Conservation (phyloP, 2,329 filamentous ascomycete genomes). For the Sphaerulina vaccinii region DNA sequence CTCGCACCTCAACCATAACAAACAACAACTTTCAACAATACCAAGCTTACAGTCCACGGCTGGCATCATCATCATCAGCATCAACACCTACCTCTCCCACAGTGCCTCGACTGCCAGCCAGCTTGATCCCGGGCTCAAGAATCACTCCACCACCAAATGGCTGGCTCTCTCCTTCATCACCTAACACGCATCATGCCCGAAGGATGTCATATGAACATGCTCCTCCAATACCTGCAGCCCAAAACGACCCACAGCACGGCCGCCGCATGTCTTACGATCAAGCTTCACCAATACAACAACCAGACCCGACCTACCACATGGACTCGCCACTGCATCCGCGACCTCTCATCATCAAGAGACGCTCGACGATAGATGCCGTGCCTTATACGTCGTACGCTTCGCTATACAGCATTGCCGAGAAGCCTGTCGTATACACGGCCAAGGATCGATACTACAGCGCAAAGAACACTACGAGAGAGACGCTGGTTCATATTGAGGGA, state of each 20-base stretch:
- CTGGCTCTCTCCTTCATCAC: constrained; percentile 7
- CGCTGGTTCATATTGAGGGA: constrained; percentile 2
- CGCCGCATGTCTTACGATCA: constrained; percentile 2
- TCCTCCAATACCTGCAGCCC: not conserved
- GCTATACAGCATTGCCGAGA: constrained; percentile 7
- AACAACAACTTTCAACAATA: constrained; percentile 9
- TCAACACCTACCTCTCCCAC: not conserved
- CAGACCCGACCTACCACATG: not conserved
- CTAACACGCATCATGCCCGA: not conserved
- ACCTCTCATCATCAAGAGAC: not conserved
- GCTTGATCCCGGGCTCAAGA: constrained; percentile 4
- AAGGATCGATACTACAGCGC: constrained; percentile 9
- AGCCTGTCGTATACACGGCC: not conserved
- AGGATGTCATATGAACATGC: not conserved
- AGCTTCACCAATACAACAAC: too few species aligned
- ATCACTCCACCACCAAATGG: constrained; percentile 2
- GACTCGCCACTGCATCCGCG: not conserved
- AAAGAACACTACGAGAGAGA: not conserved
- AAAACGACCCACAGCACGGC: not conserved
- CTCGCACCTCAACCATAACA: constrained; percentile 11
- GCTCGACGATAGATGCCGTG: not conserved
- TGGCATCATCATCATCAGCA: not conserved
- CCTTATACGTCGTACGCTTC: not conserved
- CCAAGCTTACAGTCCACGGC: not conserved
- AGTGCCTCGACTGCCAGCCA: constrained; percentile 2